phyloP scores from a whole-genome alignment of 2,329 filamentous ascomycete species.

The Trichoderma atrobrunneum region DNA sequence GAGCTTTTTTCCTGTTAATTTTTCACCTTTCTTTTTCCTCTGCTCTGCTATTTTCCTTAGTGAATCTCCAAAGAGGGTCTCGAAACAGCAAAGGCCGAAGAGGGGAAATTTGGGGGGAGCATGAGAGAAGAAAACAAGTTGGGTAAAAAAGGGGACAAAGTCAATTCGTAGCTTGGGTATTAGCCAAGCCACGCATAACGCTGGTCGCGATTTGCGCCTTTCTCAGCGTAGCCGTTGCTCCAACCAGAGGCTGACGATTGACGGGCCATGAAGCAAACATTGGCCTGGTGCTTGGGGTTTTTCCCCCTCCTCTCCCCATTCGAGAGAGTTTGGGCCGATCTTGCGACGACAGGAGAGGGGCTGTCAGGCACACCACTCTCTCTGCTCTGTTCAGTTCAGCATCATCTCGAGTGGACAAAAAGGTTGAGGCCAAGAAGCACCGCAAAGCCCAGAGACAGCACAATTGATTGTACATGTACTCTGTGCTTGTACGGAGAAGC shows the following conservation, averaged over 20 bases:
- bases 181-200: conserved; percentile 12
- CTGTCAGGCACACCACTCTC: conserved; percentile 8
- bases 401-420: neutral
- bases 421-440: neutral
- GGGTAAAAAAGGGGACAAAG: neutral
- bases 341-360: conserved; percentile 12
- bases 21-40: neutral
- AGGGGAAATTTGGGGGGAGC: neutral
- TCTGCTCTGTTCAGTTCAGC: neutral
- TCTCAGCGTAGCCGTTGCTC: neutral
- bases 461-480: neutral
- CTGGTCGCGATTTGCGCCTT: conserved; percentile 16
- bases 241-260: conserved; percentile 2
- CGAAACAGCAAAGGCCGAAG: conserved; percentile 15
- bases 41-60: neutral
- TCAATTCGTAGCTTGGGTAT: neutral
- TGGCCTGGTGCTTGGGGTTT: neutral
- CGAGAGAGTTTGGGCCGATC: conserved; percentile 16
- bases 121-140: neutral
- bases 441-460: neutral
- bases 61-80: neutral
- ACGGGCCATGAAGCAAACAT: conserved; percentile 6
- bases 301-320: neutral
- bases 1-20: neutral
- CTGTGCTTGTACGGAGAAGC: neutral